Evolutionary conservation across 164 flowering plant species (phyloP).

Genomic region (Vitis cinerea): DNA sequence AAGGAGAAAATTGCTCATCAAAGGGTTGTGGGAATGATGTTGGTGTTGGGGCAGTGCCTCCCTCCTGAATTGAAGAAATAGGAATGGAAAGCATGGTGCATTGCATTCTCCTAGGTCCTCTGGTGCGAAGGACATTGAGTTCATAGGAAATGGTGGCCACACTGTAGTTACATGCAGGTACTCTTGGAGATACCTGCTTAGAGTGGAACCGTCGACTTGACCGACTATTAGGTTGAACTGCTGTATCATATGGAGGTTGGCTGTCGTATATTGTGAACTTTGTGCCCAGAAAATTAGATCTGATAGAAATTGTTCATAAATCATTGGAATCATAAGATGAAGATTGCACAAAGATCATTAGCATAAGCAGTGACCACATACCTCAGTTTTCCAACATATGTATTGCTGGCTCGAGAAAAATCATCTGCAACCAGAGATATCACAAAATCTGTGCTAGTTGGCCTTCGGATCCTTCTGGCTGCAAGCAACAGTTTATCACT

Average conservation of each 20-base stretch:
- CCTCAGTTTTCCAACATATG: slow-evolving; percentile 70
- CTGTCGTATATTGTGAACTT: slow-evolving; percentile 64
- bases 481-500: slow-evolving; percentile 54
- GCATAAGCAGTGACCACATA: slow-evolving; percentile 12
- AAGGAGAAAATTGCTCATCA: slow-evolving; percentile 24
- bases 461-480: slow-evolving; percentile 57
- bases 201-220: slow-evolving; percentile 41
- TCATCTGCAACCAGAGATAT: slow-evolving; percentile 58
- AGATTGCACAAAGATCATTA: neutral
- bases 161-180: slow-evolving; percentile 49
- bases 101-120: slow-evolving; percentile 74
- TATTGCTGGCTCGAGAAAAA: slow-evolving; percentile 60
- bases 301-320: slow-evolving; percentile 19
- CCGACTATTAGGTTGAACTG: slow-evolving; percentile 18
- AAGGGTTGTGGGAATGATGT: slow-evolving; percentile 27
- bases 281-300: slow-evolving; percentile 74
- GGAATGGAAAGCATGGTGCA: slow-evolving; percentile 66
- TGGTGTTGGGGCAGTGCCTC: slow-evolving; percentile 61
- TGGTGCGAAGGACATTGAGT: slow-evolving; percentile 64
- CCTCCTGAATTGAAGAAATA: slow-evolving; percentile 51
- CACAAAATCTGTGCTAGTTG: slow-evolving; percentile 59
- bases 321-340: neutral
- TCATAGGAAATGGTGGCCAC: slow-evolving; percentile 57
- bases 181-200: slow-evolving; percentile 56
- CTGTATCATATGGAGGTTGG: slow-evolving; percentile 45